These are phyloP conservation scores for Salix dunnii DNA, from an alignment of 345 rosid species.

Conservation along the genomic window DNA sequence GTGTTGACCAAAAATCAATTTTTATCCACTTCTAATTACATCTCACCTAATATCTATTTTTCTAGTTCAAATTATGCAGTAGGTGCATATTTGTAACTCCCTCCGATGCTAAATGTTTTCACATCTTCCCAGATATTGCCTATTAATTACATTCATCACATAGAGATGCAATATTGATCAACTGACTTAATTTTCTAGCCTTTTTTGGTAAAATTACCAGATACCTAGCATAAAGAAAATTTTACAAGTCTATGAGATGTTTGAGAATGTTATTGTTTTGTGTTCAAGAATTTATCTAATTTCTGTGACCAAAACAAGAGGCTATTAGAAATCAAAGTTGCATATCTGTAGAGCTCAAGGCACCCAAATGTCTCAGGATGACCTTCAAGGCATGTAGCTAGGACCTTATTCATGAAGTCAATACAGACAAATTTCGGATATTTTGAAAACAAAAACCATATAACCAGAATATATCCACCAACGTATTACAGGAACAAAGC, in stretches of 20 bases:
- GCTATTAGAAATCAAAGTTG: too few relatives aligned
- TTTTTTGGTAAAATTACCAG: constrained; percentile 10
- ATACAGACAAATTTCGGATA: background rate
- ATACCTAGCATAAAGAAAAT: background rate
- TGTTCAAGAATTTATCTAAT: background rate
- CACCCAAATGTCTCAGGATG: background rate
- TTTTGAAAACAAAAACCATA: background rate
- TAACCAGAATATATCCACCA: background rate
- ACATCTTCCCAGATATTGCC: constrained; percentile 8
- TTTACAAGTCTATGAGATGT: constrained; percentile 1
- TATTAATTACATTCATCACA: constrained; percentile 22
- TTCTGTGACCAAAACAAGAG: too few relatives aligned
- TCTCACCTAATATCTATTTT: constrained; percentile 14
- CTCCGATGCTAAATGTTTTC: constrained; percentile 22
- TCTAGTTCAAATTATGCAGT: constrained; percentile 6
- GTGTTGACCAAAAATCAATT: constrained; percentile 14
- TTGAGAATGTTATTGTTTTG: constrained; percentile 5
- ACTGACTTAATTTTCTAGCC: constrained; percentile 9
- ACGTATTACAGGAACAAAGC: background rate
- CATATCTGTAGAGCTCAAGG: background rate
- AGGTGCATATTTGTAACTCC: constrained; percentile 2
- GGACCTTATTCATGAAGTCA: background rate
- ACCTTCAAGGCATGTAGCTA: background rate
- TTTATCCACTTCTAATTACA: constrained; percentile 9
- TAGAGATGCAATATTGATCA: constrained; percentile 2